phyloP scores from a whole-genome alignment of 768 basidiomycete genomes.

The Auricularia cornea region DNA sequence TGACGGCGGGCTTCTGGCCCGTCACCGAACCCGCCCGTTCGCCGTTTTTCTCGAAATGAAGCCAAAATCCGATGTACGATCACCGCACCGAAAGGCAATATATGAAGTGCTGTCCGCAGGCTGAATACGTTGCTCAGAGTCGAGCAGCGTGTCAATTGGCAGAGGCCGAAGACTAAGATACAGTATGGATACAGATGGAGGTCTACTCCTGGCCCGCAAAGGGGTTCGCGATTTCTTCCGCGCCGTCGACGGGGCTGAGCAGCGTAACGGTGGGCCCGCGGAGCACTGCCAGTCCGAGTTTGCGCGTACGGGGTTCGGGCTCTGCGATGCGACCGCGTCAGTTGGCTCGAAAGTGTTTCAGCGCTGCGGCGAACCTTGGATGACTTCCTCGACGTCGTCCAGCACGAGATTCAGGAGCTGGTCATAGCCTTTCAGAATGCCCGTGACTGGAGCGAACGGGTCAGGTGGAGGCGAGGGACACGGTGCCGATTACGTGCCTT shows the following conservation, averaged over 20 bases:
- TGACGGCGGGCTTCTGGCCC: too few species aligned
- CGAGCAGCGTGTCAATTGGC: too few species aligned
- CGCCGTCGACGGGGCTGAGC: conserved; percentile 90
- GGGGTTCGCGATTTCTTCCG: conserved; percentile 88
- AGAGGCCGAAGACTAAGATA: too few species aligned
- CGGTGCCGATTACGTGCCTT: conserved; percentile 46
- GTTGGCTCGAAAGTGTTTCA: conserved; percentile 6
- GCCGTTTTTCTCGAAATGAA: too few species aligned
- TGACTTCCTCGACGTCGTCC: conserved; percentile 85
- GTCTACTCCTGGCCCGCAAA: conserved; percentile 35
- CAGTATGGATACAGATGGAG: too few species aligned
- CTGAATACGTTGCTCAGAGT: too few species aligned
- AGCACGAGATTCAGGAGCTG: conserved; percentile 94
- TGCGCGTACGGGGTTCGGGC: conserved; percentile 53
- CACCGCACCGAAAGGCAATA: too few species aligned
- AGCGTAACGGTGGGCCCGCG: conserved; percentile 92
- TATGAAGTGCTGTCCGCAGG: too few species aligned
- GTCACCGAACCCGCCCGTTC: too few species aligned
- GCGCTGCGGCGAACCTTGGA: conserved; percentile 43
- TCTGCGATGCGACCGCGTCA: conserved; percentile 32
- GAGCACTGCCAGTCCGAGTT: conserved; percentile 80
- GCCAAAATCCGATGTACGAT: too few species aligned
- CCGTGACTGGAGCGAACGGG: conserved; percentile 52
- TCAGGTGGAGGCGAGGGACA: not conserved
- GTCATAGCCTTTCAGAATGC: conserved; percentile 91